Evolutionary conservation across 495 filamentous ascomycete genomes (phyloP).

Genomic region (Daldinia grandis): DNA sequence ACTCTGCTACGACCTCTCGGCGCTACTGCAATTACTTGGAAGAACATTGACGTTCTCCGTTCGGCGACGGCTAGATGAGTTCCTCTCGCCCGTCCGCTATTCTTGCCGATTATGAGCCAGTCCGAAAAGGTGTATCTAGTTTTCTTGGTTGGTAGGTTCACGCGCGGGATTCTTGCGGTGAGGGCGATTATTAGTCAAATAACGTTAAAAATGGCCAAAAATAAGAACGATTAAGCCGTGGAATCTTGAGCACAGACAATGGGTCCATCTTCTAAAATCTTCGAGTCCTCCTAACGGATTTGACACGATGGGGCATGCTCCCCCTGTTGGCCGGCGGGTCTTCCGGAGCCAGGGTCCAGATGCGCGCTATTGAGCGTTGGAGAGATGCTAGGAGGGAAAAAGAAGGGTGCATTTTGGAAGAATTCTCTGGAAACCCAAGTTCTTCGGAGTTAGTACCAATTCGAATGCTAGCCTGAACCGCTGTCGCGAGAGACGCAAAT

Average conservation of each 20-base stretch:
- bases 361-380: constrained; percentile 22
- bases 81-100: constrained; percentile 10
- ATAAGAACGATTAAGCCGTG: constrained; percentile 33
- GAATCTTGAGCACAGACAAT: constrained; percentile 41
- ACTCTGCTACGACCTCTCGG: constrained; percentile 38
- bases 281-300: constrained; percentile 36
- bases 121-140: constrained; percentile 15
- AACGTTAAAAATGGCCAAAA: constrained; percentile 40
- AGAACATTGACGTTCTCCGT: constrained; percentile 19
- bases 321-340: constrained; percentile 41
- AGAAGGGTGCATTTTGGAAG: constrained; percentile 32
- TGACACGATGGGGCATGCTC: constrained; percentile 26
- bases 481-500: constrained; percentile 30
- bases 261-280: constrained; percentile 24
- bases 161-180: constrained; percentile 45
- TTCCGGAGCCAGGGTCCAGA: constrained; percentile 37
- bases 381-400: constrained; percentile 1
- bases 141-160: constrained; percentile 35
- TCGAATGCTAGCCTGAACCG: constrained; percentile 6
- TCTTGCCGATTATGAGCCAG: constrained; percentile 9
- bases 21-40: constrained; percentile 24
- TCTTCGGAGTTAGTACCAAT: constrained; percentile 21
- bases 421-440: constrained; percentile 28
- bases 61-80: constrained; percentile 27
- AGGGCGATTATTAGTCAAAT: constrained; percentile 42